phyloP scores from a whole-genome alignment of 495 filamentous ascomycete genomes.

The Lophiotrema nucula region DNA sequence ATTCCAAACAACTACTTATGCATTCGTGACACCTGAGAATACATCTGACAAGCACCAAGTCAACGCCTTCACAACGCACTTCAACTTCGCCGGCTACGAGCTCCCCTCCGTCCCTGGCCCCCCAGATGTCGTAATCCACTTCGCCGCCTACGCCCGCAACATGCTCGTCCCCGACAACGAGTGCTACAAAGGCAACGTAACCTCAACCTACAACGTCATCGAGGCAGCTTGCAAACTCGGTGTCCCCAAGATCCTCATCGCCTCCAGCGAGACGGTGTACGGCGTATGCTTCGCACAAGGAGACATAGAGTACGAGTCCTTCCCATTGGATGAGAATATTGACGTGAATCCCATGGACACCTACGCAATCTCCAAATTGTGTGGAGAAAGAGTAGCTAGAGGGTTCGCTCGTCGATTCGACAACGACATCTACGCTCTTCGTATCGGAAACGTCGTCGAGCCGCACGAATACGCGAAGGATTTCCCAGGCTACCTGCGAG shows the following conservation, averaged over 20 bases:
- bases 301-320: conserved; percentile 53
- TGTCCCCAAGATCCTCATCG: conserved; percentile 61
- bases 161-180: conserved; percentile 63
- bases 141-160: conserved; percentile 60
- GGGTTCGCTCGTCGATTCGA: conserved; percentile 56
- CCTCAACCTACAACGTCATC: conserved; percentile 58
- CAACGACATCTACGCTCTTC: conserved; percentile 58
- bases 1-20: no score
- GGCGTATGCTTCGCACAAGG: conserved; percentile 60
- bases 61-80: conserved; percentile 57
- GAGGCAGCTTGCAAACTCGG: conserved; percentile 60
- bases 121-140: conserved; percentile 62
- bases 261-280: conserved; percentile 58
- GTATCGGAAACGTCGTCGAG: conserved; percentile 59
- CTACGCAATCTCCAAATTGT: conserved; percentile 61
- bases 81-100: conserved; percentile 52
- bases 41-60: no score
- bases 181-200: conserved; percentile 54
- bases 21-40: no score
- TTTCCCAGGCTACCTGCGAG: conserved; percentile 51
- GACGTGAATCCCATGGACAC: conserved; percentile 56
- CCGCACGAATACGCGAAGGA: conserved; percentile 57
- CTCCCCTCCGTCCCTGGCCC: conserved; percentile 41
- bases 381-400: conserved; percentile 55
- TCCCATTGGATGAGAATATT: conserved; percentile 57